Evolutionary conservation across 2,329 filamentous ascomycete genomes (phyloP), one percentile per base, ranked within the genome.

Genomic region (Bipolaris zeicola): DNA sequence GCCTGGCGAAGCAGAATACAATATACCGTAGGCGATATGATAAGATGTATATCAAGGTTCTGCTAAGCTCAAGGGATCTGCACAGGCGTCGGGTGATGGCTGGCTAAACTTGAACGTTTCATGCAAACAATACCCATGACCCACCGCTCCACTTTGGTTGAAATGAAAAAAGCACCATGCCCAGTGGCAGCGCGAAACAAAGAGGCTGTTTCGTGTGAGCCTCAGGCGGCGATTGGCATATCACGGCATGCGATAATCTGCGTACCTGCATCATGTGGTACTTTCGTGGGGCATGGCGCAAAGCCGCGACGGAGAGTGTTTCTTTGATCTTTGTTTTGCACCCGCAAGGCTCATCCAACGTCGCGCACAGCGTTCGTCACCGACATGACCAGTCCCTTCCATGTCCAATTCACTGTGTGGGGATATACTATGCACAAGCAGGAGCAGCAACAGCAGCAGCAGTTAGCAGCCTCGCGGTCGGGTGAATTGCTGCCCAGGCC

Each of bases 41-140:
- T 43, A 31, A 38, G 8, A 36, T 26, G 3, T 16, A 46, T 46
- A 59, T 55, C 33, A 58, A 60, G 53, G 61, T 61, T 46, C 54
- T 52, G 46, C 61, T 61, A 66, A 69, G 64, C 63, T 65, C 61
- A 51, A 61, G 48, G 41, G 60, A 64, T 66, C 56, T 57, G 48
- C 61, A 50, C 53, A 52, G 34, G 36, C 36, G 10, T 22, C 26
- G 16, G 26, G 16, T 6, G 33, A 53, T 26, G 14, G 39, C 20
- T 42, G 24, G 44, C 34, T 31, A 31, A 31, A 31, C 41, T 20
- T 34, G 6, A n/a, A 42, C 45, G 52, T 54, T 51, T 42, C 53
- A 62, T 65, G 55, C 60, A 52, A 65, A 65, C 54, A 37, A 57
- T 51, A 31, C 50, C 51, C 54, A 38, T 24, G 52, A 43, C 51